Evolutionary conservation across 805 yeast genomes (phyloP), one percentile per base, ranked within the genome.

Genomic region (Ogataea parapolymorpha): DNA sequence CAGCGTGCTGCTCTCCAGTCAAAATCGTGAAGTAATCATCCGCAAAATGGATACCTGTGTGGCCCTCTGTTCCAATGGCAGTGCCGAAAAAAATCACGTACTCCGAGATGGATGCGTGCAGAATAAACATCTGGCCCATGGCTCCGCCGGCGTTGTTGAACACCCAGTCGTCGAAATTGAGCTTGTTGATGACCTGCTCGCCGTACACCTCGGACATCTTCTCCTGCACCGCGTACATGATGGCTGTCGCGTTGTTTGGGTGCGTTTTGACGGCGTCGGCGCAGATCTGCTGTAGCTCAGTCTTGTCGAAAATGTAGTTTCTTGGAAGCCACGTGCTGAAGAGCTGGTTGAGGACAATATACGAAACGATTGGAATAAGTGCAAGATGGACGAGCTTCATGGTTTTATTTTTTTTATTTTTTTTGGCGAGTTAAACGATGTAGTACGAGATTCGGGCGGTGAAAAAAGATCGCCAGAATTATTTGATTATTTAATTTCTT

Each of bases 131-230:
- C 41, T 89, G 80, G 17, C 95, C 93, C 99, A 93, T 93, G 38
- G 99, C 98, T 53, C 96, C 96, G 41, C 99, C 99, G 3, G 99
- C 99, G 56, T 87, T 88, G 75, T 93, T 93, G 77, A 81, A 91
- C 37, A 93, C 84, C 98, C 98, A 93, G 50, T 90, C 91, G 39
- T 85, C 84, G 37, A 72, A 70, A 60, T 81, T 77, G 51, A 83
- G 72, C 49, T 79, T 80, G 65, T 86, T 86, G 65, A 91, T 76
- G 51, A 74, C 59, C 6, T 78, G 80, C 3, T 45, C 42, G 10
- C 95, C 95, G 61, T 93, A 93, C 33, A 70, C 76, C 3, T 62
- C 68, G 46, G 80, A 70, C 44, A 90, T 61, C 25, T 66, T 71
- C 2, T 72, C 71, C 25, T 85, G 77, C 46, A 91, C 67, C 35